These are phyloP conservation scores for Solanum acaule DNA, from an alignment of 257 asterid species.

Conservation along the genomic window DNA sequence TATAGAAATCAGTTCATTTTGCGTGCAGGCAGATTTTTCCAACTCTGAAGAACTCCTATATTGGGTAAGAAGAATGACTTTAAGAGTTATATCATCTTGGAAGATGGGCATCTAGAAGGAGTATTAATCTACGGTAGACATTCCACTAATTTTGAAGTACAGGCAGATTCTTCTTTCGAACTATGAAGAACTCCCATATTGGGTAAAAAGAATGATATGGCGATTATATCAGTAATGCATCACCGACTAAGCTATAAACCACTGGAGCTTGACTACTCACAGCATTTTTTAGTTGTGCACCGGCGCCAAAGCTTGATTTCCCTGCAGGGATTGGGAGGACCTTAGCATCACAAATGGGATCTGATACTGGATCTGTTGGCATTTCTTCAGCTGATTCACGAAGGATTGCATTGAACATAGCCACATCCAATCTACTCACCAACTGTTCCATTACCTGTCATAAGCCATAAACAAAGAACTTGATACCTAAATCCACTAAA, in stretches of 20 bases:
- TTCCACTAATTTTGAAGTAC: not conserved
- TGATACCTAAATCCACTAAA: not conserved
- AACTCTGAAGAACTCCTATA: not conserved
- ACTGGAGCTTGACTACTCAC: conserved; percentile 33
- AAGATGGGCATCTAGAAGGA: not conserved
- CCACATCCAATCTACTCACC: conserved; percentile 79
- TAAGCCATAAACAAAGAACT: not conserved
- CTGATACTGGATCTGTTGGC: conserved; percentile 94
- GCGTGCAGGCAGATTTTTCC: not conserved
- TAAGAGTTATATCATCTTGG: not conserved
- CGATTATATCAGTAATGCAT: not conserved
- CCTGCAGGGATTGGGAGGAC: conserved; percentile 88
- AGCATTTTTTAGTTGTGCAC: conserved; percentile 83
- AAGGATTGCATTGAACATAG: conserved; percentile 94
- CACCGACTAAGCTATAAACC: not conserved
- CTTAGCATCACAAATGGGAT: conserved; percentile 69
- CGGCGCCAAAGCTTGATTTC: conserved; percentile 77
- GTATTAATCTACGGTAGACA: not conserved
- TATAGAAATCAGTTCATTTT: not conserved
- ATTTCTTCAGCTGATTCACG: conserved; percentile 74
- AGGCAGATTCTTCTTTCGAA: not conserved
- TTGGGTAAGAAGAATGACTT: not conserved
- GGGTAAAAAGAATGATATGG: not conserved
- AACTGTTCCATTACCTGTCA: conserved; percentile 86
- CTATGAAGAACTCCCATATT: not conserved